Base-by-base conservation (phyloP, 148 eudicot species). In the Amaranthus palmeri region DNA sequence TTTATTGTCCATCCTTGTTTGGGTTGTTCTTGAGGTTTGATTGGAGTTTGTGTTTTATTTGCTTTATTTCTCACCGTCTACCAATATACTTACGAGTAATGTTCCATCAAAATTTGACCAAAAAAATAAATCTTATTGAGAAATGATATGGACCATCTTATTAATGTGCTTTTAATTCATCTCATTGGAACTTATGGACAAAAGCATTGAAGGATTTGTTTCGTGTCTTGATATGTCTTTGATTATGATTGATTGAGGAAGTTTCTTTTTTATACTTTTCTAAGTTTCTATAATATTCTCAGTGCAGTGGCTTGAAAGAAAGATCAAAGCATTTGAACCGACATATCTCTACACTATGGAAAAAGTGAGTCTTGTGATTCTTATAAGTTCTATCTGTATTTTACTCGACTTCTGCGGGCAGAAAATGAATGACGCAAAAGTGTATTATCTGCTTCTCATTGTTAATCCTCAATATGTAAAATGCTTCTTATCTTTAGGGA, bases 221-320 rank as follows among this genome's bases (percentile, higher is more conserved):
- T 61, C 10, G 61, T 63, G 43, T 14, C 13, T 25, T 25, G 36
- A 25, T 2, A 25, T 25, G 36, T 25, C 36, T 25, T 25, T 48
- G 6, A 11, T 41, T 46, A 40, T 54, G 13, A 44, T 55, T 43
- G 25, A 40, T 40, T 15, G 10, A 54, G 55, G 41, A 41, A 51
- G 4, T 36, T 57, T 49, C 10, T 51, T 46, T 51, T 44, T 58
- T 5, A 54, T 70, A 17, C 14, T 69, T 75, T 57, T 80, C 68
- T 74, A 76, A 61, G 72, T 74, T 80, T 70, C 67, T 72, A 73
- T 86, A 54, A 51, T 73, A 48, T 81, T 84, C 76, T 75, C 89
- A 93, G 98, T 90, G 83, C 92, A 90, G 85, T 93, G 96, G 96
- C 85, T 93, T 72, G 98, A 90, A 77, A 86, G 79, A 80, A 90